Base-by-base conservation (phyloP, 257 asterid species). In the Gentiana macrophylla region DNA sequence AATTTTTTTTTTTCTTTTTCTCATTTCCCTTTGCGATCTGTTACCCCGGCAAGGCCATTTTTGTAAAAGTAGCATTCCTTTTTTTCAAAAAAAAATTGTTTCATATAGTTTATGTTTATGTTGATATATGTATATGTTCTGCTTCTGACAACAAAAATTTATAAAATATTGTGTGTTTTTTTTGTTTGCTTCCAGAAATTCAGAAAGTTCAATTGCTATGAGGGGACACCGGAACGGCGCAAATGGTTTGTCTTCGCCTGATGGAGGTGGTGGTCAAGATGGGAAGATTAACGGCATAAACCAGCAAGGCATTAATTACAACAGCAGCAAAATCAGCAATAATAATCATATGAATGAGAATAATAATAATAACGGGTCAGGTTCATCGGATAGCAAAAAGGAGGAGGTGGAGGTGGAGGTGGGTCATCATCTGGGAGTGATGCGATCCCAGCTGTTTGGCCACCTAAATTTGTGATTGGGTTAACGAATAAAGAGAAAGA, bases 401-500 rank as follows among this genome's bases (percentile, higher is more conserved):
- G n/a, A n/a, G n/a, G n/a, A 47, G 80, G 84, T 12, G 44, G 44
- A 38, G 24, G 24, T 15, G 24, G 24, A 15, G 24, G 24, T 15
- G 94, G 81, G 12, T 78, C 89, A 0, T 73, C 86, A 8, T 81
- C 89, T 0, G 84, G 84, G 11, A 79, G 89, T 2, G 94, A 84
- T 36, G 70, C 84, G 43, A 57, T 75, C 56, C 72, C 86, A 44
- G 73, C 80, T 41, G 69, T 74, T 64, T 86, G 95, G 94, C 93
- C 83, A 32, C 93, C 97, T 0, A 86, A 81, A 84, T 89, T 89
- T 56, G 88, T 68, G 80, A 81, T 89, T 52, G 86, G 77, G 41
- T 72, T 89, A 64, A 89, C 95, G 1, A 89, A 82, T 59, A 89
- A 89, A 77, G 97, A 89, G 77, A 89, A 89, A 65, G 97, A 89